Conservation (phyloP, 495 filamentous ascomycete species). For the Chaetomium cochliodes region DNA sequence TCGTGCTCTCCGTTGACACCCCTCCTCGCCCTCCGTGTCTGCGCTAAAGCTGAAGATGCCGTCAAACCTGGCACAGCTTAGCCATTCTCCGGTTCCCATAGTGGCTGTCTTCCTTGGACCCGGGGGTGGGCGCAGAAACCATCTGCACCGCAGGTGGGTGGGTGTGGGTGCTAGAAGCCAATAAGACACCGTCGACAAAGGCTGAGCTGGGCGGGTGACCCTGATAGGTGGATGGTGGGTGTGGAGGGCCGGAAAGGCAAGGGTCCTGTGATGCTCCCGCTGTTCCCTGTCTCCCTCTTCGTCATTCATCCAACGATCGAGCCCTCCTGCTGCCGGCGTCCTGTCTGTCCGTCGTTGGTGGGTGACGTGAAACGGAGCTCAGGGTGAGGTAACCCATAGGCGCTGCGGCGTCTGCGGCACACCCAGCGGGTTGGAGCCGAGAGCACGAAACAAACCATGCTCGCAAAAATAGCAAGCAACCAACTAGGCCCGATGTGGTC, state of each 20-base stretch:
- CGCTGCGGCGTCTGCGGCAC: slow-evolving; percentile 20
- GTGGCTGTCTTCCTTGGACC: background rate
- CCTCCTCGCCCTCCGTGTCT: background rate
- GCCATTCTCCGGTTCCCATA: background rate
- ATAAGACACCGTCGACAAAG: slow-evolving; percentile 5
- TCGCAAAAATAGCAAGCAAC: slow-evolving; percentile 19
- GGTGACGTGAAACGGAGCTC: slow-evolving; percentile 20
- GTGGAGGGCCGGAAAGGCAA: slow-evolving; percentile 19
- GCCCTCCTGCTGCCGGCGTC: background rate
- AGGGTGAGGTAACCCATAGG: slow-evolving; percentile 16
- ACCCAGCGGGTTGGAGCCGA: slow-evolving; percentile 26
- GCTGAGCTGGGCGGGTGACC: slow-evolving; percentile 26
- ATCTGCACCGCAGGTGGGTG: background rate
- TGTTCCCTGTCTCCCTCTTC: background rate
- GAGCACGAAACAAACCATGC: slow-evolving; percentile 1
- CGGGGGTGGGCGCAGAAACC: slow-evolving; percentile 5
- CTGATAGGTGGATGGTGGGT: slow-evolving; percentile 16
- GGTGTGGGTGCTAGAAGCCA: slow-evolving; percentile 16
- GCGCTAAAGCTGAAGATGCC: background rate
- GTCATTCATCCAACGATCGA: background rate
- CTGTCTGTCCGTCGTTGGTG: slow-evolving; percentile 18
- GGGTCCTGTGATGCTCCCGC: slow-evolving; percentile 24
- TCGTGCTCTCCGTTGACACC: background rate
- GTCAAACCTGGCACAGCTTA: background rate
- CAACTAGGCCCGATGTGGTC: background rate